Percentiles rank a stretch among this genome's conserved stretches.
These are phyloP conservation scores for Datisca glomerata DNA, from an alignment of 306 rosid genomes.

Conservation along the genomic window DNA sequence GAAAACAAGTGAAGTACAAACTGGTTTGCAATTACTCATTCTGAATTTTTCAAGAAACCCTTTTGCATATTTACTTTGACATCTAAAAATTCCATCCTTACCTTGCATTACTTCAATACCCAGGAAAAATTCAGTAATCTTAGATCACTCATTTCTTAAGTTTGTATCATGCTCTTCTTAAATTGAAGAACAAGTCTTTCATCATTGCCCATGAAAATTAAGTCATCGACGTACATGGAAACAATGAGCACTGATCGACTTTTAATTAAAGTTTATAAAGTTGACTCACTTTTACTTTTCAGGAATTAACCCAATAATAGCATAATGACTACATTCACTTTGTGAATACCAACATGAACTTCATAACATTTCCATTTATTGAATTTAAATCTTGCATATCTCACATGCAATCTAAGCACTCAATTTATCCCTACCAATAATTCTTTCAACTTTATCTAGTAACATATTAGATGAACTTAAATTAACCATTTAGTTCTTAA, in stretches of 20 bases:
- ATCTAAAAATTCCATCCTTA: neutral
- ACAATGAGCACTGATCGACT: neutral
- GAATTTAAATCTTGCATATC: too few relatives aligned
- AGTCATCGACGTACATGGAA: neutral
- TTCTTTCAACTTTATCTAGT: too few relatives aligned
- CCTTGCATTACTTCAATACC: neutral
- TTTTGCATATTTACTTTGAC: neutral
- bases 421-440: too few relatives aligned
- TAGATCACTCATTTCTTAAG: conserved; percentile 1
- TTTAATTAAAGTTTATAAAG: neutral
- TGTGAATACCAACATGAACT: too few relatives aligned
- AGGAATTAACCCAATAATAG: too few relatives aligned
- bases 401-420: too few relatives aligned
- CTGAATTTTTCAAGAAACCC: neutral
- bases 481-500: too few relatives aligned
- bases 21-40: neutral
- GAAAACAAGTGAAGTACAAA: neutral
- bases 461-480: too few relatives aligned
- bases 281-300: conserved; percentile 1
- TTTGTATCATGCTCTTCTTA: too few relatives aligned
- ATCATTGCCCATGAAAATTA: too few relatives aligned
- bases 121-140: neutral
- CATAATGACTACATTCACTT: too few relatives aligned
- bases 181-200: neutral
- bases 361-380: too few relatives aligned